Base-by-base conservation (phyloP, 1,284 basidiomycete species). In the Marasmius sp. region DNA sequence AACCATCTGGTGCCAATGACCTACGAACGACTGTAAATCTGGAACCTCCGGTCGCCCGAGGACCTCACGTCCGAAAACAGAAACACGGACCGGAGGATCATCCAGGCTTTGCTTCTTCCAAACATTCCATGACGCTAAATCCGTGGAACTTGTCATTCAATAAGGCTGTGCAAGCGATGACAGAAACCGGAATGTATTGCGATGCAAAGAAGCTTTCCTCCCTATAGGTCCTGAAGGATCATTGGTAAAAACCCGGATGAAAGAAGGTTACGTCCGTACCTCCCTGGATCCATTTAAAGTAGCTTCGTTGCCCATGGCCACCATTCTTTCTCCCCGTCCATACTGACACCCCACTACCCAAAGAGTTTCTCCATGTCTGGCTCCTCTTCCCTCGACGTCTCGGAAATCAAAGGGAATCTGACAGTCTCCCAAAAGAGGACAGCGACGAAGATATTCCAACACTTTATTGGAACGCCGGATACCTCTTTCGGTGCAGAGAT, bases 401-500 rank as follows among this genome's bases (percentile, higher is more conserved):
- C 61, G 48, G 33, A 38, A 16, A 61, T 64, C 10, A 37, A 58
- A 61, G 62, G 62, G 12, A 64, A 64, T 34, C 43, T 64, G 20
- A 47, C 62, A 14, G 48, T 36, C 7, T 11, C 36, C 3, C 43
- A 61, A 33, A 64, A 64, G 37, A 45, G 43, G 12, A 49, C 45
- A 18, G 51, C 49, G 38, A 49, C 49, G 27, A 59, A 57, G 37
- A 52, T 58, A 18, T 58, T 64, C 51, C 37, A 54, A 2, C 59
- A 64, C 36, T 64, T 64, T 43, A 57, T 64, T 18, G 62, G 62
- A 20, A 64, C 59, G 16, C 59, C 62, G 9, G 41, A 57, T 12
- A 64, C 62, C n/a, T 58, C 56, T 20, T 64, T 58, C 38, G 62
- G 62, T 12, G 62, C 62, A 6, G 59, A 61, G 8, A 58, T 64